These are phyloP conservation scores for Hanseniaspora clermontiae DNA, from an alignment of 805 yeast species.

Conservation along the genomic window DNA sequence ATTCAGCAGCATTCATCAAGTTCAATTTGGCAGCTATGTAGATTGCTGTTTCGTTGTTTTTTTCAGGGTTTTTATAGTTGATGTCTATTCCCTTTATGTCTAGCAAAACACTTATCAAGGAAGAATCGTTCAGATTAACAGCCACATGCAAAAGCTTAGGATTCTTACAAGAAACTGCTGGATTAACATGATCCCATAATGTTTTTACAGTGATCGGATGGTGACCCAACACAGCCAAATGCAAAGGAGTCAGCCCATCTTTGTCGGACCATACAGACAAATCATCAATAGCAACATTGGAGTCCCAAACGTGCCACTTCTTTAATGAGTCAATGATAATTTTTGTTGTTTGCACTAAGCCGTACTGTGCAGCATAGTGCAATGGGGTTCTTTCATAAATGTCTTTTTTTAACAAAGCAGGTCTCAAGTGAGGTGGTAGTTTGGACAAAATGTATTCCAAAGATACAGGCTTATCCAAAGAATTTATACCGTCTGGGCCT, in stretches of 20 bases:
- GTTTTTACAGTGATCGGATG: slow-evolving; percentile 66
- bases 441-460: slow-evolving; percentile 45
- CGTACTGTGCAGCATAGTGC: slow-evolving; percentile 82
- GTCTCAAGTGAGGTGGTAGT: slow-evolving; percentile 42
- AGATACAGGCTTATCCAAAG: slow-evolving; percentile 47
- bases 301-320: slow-evolving; percentile 48
- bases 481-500: slow-evolving; percentile 51
- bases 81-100: slow-evolving; percentile 48
- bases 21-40: slow-evolving; percentile 65
- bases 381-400: slow-evolving; percentile 71
- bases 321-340: slow-evolving; percentile 44
- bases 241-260: slow-evolving; percentile 70
- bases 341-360: slow-evolving; percentile 50
- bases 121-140: slow-evolving; percentile 45
- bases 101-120: slow-evolving; percentile 43
- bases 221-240: slow-evolving; percentile 66
- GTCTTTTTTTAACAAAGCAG: slow-evolving; percentile 53
- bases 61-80: slow-evolving; percentile 46
- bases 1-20: slow-evolving; percentile 38
- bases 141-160: slow-evolving; percentile 51
- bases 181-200: slow-evolving; percentile 37
- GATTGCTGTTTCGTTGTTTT: slow-evolving; percentile 58
- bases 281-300: slow-evolving; percentile 43
- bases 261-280: slow-evolving; percentile 50
- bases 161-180: slow-evolving; percentile 32